phyloP scores from a whole-genome alignment of 1,284 basidiomycete genomes.

The Ceratobasidium sp. region DNA sequence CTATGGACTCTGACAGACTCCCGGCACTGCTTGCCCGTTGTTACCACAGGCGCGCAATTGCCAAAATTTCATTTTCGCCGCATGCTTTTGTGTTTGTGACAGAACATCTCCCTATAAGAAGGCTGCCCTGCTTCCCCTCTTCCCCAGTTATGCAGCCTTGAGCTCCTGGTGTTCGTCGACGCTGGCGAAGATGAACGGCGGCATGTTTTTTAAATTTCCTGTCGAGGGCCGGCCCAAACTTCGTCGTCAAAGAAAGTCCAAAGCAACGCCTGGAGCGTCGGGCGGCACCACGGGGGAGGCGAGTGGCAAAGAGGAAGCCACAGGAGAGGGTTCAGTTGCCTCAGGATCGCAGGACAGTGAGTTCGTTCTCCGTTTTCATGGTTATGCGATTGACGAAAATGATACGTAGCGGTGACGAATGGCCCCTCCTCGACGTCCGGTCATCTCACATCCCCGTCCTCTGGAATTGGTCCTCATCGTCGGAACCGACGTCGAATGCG shows the following conservation, averaged over 20 bases:
- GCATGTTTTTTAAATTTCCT: not conserved
- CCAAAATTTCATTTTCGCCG: not conserved
- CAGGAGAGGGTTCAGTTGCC: not conserved
- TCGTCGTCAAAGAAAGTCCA: conserved; percentile 8
- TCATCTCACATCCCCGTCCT: not conserved
- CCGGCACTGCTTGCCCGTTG: too few relatives aligned
- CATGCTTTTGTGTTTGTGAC: conserved; percentile 19
- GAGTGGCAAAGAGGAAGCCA: not conserved
- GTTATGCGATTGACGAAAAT: too few relatives aligned
- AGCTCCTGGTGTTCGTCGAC: conserved; percentile 10
- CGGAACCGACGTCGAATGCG: too few relatives aligned
- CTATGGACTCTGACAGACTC: too few relatives aligned
- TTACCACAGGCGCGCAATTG: not conserved
- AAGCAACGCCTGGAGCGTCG: conserved; percentile 26
- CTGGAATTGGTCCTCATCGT: not conserved
- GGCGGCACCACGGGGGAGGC: not conserved
- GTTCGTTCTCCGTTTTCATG: not conserved
- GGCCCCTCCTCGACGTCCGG: not conserved
- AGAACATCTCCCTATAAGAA: conserved; percentile 13
- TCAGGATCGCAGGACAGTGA: not conserved
- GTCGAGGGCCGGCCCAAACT: conserved; percentile 3
- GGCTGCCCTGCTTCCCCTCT: not conserved
- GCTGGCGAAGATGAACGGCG: conserved; percentile 26
- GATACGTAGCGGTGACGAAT: not conserved
- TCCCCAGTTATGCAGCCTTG: conserved; percentile 15